phyloP scores from a whole-genome alignment of 202 grass and related monocot genomes.

The Digitaria exilis region DNA sequence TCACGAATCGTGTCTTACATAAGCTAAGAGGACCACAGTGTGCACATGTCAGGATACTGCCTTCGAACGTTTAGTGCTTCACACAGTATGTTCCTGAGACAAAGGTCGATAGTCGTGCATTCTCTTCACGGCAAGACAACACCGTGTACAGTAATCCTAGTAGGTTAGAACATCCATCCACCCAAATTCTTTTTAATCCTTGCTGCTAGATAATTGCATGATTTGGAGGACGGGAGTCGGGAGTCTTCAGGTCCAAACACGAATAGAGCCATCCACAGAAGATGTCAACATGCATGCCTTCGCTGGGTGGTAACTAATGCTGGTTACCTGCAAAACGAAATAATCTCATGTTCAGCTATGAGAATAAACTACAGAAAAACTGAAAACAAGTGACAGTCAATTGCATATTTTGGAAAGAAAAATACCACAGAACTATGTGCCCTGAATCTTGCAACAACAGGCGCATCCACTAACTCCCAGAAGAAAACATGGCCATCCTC shows the following conservation, averaged over 20 bases:
- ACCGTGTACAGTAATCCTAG: background rate
- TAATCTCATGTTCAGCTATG: background rate
- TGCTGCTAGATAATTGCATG: slow-evolving; percentile 7
- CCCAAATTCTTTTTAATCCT: background rate
- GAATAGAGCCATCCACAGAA: slow-evolving; percentile 83
- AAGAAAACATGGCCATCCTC: slow-evolving; percentile 89
- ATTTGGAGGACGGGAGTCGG: slow-evolving; percentile 18
- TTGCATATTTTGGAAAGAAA: slow-evolving; percentile 23
- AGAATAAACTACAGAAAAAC: background rate
- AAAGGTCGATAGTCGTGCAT: background rate
- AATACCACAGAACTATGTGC: slow-evolving; percentile 96
- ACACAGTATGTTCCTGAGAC: background rate
- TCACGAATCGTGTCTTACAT: background rate
- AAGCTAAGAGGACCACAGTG: background rate
- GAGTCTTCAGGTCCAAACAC: slow-evolving; percentile 74
- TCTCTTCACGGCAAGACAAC: background rate
- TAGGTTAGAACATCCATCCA: background rate
- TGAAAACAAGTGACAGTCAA: background rate
- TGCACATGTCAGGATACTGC: background rate
- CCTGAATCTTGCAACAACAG: slow-evolving; percentile 75
- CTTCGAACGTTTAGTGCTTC: background rate
- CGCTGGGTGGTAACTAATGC: slow-evolving; percentile 87
- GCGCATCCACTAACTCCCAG: slow-evolving; percentile 92
- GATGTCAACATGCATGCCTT: slow-evolving; percentile 91
- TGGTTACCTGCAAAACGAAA: slow-evolving; percentile 69